A percentile compares a stretch with the other conserved stretches of the same genome.
These are phyloP conservation scores for Pyrus pyrifolia DNA, from an alignment of 306 rosid genomes.

Conservation along the genomic window DNA sequence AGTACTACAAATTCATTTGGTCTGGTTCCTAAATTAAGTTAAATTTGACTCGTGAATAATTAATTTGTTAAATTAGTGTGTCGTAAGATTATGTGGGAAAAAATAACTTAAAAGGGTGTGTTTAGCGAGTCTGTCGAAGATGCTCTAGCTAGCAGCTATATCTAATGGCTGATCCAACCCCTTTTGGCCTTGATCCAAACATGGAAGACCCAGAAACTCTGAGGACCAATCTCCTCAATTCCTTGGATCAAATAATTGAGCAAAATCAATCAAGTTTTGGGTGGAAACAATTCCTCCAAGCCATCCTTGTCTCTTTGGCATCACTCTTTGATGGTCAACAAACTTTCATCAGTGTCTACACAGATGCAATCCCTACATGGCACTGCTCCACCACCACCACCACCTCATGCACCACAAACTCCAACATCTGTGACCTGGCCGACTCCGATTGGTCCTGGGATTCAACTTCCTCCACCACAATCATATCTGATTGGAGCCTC, in stretches of 20 bases:
- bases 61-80: not conserved
- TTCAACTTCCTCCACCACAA: constrained; percentile 11
- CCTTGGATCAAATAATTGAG: not conserved
- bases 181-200: not conserved
- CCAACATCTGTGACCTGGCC: constrained; percentile 30
- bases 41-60: not conserved
- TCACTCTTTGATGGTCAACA: constrained; percentile 38
- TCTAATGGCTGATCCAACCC: not conserved
- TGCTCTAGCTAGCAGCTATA: not conserved
- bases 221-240: not conserved
- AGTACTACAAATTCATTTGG: not conserved
- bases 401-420: constrained; percentile 11
- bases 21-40: not conserved
- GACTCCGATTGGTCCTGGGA: constrained; percentile 35
- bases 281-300: constrained; percentile 9
- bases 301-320: constrained; percentile 28
- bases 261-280: constrained; percentile 9
- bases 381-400: constrained; percentile 24
- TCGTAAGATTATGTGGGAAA: not conserved
- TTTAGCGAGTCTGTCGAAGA: not conserved
- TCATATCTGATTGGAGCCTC: constrained; percentile 37
- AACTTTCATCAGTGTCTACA: constrained; percentile 31
- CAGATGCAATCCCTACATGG: constrained; percentile 40
- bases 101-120: too few relatives aligned
- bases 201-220: constrained; percentile 7